Evolutionary conservation across 768 basidiomycete genomes (phyloP).

Genomic region (Kwoniella newhampshirensis): DNA sequence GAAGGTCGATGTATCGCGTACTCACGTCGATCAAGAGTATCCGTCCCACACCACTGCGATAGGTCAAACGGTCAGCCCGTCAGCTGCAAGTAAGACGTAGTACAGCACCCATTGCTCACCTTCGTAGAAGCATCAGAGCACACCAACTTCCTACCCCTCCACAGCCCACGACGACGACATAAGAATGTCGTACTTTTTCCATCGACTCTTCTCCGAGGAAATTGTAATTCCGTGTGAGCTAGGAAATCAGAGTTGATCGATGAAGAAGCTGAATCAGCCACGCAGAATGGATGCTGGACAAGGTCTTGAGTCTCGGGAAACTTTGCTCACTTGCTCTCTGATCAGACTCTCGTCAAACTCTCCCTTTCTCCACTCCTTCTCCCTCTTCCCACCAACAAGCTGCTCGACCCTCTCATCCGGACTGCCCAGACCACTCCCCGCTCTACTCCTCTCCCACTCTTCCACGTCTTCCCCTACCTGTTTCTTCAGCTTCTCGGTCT

Average conservation of each 20-base stretch:
- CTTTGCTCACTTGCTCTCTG: slow-evolving; percentile 60
- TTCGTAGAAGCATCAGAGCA: slow-evolving; percentile 86
- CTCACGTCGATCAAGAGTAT: slow-evolving; percentile 52
- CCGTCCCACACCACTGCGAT: slow-evolving; percentile 49
- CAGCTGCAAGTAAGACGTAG: neutral
- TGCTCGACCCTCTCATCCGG: slow-evolving; percentile 35
- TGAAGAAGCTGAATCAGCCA: neutral
- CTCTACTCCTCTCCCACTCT: slow-evolving; percentile 37
- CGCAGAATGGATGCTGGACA: neutral
- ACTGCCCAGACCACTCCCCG: slow-evolving; percentile 25
- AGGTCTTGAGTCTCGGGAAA: no score
- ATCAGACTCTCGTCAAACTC: slow-evolving; percentile 70
- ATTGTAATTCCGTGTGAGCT: slow-evolving; percentile 88
- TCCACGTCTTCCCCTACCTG: slow-evolving; percentile 49
- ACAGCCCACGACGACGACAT: slow-evolving; percentile 86
- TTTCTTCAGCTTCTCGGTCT: slow-evolving; percentile 48
- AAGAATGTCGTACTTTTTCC: slow-evolving; percentile 68
- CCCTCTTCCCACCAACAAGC: slow-evolving; percentile 18
- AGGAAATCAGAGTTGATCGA: slow-evolving; percentile 34
- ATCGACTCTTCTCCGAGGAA: slow-evolving; percentile 91
- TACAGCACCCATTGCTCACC: slow-evolving; percentile 61
- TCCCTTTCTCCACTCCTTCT: slow-evolving; percentile 42
- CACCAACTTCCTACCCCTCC: slow-evolving; percentile 97
- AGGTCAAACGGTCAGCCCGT: neutral
- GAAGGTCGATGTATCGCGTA: neutral